Conservation (phyloP, 768 basidiomycete genomes). For the Asterophora lycoperdoides region DNA sequence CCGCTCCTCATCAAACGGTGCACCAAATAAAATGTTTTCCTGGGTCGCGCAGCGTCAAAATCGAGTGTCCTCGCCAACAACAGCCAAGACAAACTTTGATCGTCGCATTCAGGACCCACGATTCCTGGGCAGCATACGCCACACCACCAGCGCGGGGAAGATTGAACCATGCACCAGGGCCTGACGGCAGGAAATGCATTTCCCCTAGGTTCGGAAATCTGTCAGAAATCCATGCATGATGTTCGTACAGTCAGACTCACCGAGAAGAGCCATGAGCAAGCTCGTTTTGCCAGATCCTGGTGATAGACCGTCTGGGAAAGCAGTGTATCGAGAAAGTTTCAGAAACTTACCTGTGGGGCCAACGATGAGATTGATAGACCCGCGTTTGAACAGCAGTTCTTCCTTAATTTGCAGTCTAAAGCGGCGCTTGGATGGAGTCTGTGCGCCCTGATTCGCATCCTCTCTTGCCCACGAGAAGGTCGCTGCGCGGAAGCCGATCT, state of each 20-base stretch:
- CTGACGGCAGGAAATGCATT: conserved; percentile 56
- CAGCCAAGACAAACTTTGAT: conserved; percentile 39
- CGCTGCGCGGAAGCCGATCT: conserved; percentile 50
- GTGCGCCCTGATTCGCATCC: conserved; percentile 8
- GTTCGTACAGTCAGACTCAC: conserved; percentile 16
- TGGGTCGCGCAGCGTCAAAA: conserved; percentile 12
- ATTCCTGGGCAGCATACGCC: conserved; percentile 78
- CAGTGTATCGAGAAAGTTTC: too few relatives aligned
- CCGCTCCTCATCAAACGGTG: conserved; percentile 66
- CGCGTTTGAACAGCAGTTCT: conserved; percentile 49
- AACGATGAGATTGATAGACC: conserved; percentile 50
- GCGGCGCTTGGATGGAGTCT: conserved; percentile 40
- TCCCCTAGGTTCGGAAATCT: conserved; percentile 36
- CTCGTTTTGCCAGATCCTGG: conserved; percentile 53
- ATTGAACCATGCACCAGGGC: conserved; percentile 57
- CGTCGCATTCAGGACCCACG: conserved; percentile 80
- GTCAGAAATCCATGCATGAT: neutral
- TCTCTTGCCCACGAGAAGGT: conserved; percentile 51
- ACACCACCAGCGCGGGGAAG: conserved; percentile 67
- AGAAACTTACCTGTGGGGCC: conserved; percentile 45
- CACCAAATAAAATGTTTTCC: conserved; percentile 81
- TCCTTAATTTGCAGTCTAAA: conserved; percentile 49
- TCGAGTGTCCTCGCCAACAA: too few relatives aligned
- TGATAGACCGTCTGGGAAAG: too few relatives aligned
- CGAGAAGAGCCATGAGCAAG: conserved; percentile 59